Base-by-base conservation (phyloP, 2,329 filamentous ascomycete species). In the Escovopsis sp. region DNA sequence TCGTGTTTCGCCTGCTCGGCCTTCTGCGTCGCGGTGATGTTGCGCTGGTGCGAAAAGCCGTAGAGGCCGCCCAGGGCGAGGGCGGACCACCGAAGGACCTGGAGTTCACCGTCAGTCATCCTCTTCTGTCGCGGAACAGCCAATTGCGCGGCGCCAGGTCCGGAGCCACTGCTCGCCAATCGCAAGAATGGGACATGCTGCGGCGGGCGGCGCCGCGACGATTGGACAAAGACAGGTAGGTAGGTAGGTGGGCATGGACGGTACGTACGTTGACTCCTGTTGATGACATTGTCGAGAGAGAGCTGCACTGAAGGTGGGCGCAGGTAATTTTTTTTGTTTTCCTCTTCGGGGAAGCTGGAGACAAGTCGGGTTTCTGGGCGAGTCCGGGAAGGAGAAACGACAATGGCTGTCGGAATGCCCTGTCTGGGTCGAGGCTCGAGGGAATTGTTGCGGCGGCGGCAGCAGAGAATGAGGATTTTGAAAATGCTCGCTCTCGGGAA, bases 21-120 rank as follows among this genome's bases (percentile, higher is more conserved):
- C 67, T 80, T 83, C 59, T 87, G 78, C 57, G 75, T 66, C 44
- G 83, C 66, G 53, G 69, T 80, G 65, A 98, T 82, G 49, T 77
- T 75, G 59, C 82, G 73, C 72, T 98, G 91, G 72, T 94, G 89
- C 67, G 81, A 85, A 72, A 94, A 79, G 64, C 91, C 91, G 72
- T 98, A 98, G 69, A 94, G 81, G 62, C 96, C 70, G 63, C 91
- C 91, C 59, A 86, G 73, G 59, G 80, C 84, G 53, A 98, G 84
- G 62, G 88, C 88, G 60, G 87, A 89, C 76, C 89, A 98, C 69
- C 91, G 88, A 66, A 96, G 77, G 66, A 98, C 89, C 91, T 98
- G 65, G 41, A 55, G 46, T 49, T 30, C 28, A 9, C 28, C 43
- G 43, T 52, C 49, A 55, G 57, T 60, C 57, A 60, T 54, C 48